These are phyloP conservation scores for Ustilago shanxiensis DNA, from an alignment of 1,284 basidiomycete genomes.

Conservation along the genomic window DNA sequence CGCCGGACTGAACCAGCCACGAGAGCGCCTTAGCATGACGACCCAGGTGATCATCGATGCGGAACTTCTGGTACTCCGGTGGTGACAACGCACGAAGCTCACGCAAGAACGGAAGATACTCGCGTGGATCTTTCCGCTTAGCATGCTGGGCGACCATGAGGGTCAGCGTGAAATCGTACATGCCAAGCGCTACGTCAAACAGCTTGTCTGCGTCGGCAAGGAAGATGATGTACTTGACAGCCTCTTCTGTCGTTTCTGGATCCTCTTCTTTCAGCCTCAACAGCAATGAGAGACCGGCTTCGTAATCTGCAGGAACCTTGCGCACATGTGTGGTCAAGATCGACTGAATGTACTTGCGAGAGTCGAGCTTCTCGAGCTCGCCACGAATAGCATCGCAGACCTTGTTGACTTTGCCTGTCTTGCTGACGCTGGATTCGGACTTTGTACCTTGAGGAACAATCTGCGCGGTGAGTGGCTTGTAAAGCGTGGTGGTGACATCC, in stretches of 20 bases:
- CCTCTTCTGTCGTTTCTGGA: slow-evolving; percentile 87
- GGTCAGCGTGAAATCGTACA: slow-evolving; percentile 98
- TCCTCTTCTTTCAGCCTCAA: slow-evolving; percentile 80
- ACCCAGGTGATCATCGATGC: slow-evolving; percentile 92
- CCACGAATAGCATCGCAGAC: slow-evolving; percentile 84
- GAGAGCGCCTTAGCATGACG: slow-evolving; percentile 81
- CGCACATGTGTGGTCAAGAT: slow-evolving; percentile 93
- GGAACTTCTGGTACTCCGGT: slow-evolving; percentile 83
- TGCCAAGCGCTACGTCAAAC: slow-evolving; percentile 94
- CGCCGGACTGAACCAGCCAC: slow-evolving; percentile 82
- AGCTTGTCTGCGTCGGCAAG: slow-evolving; percentile 91
- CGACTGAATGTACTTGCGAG: slow-evolving; percentile 86
- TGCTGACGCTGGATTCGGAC: slow-evolving; percentile 66
- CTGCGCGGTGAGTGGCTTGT: slow-evolving; percentile 56
- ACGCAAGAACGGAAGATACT: slow-evolving; percentile 95
- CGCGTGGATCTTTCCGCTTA: slow-evolving; percentile 95
- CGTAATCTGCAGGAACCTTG: slow-evolving; percentile 90
- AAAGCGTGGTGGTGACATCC: slow-evolving; percentile 70
- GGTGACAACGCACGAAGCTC: slow-evolving; percentile 85
- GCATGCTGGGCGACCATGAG: slow-evolving; percentile 96
- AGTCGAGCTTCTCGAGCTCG: slow-evolving; percentile 79
- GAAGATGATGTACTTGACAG: slow-evolving; percentile 98
- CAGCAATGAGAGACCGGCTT: slow-evolving; percentile 83
- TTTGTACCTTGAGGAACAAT: not conserved
- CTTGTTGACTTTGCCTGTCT: slow-evolving; percentile 74